These are phyloP conservation scores for bread wheat (Triticum aestivum) DNA, from an alignment of 176 grass and related monocot species.

Conservation along the genomic window DNA sequence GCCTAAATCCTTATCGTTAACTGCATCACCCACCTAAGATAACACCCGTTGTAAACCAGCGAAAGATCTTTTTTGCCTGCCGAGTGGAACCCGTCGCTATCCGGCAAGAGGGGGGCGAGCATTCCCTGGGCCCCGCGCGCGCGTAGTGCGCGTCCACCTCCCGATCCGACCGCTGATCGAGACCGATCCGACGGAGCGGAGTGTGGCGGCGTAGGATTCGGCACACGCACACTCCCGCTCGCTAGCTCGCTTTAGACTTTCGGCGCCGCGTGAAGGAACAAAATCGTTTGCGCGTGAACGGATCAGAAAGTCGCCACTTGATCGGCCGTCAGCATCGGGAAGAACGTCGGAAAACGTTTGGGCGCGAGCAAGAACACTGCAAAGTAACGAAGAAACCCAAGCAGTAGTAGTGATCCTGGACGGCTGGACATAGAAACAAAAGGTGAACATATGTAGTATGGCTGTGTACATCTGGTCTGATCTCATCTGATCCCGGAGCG, in stretches of 20 bases:
- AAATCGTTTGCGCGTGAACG: neutral
- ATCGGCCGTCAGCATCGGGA: neutral
- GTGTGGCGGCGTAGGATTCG: slow-evolving; percentile 13
- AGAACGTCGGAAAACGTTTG: slow-evolving; percentile 4
- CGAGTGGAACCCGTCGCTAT: neutral
- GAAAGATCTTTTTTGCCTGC: neutral
- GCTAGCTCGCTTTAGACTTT: slow-evolving; percentile 22
- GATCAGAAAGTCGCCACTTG: neutral
- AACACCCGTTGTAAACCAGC: neutral
- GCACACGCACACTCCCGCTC: neutral
- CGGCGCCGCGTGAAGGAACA: neutral
- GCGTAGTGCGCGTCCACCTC: slow-evolving; percentile 46
- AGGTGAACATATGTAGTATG: neutral
- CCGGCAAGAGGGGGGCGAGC: slow-evolving; percentile 5
- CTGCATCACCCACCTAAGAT: neutral
- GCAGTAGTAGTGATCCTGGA: neutral
- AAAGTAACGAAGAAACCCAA: neutral
- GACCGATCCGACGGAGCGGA: neutral
- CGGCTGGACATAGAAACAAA: neutral
- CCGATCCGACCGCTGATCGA: slow-evolving; percentile 28
- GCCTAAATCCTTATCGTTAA: neutral
- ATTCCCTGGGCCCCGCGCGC: neutral
- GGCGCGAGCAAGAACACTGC: slow-evolving; percentile 4
- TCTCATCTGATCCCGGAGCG: slow-evolving; percentile 12
- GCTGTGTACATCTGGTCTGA: neutral